Conservation (phyloP, 257 asterid genomes). For the Linaria vulgaris region DNA sequence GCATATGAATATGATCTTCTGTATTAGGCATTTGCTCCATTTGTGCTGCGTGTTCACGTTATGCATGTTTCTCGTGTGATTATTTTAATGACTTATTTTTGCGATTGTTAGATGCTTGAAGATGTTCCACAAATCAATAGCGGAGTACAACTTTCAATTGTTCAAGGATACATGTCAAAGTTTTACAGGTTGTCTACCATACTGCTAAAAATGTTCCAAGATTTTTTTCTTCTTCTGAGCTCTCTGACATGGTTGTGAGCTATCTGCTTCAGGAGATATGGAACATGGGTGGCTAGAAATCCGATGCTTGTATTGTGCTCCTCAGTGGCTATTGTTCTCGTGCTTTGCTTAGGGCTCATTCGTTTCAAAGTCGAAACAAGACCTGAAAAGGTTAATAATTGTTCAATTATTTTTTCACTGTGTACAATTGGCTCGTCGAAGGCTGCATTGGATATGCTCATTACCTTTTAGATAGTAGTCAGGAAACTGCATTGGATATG, state of each 20-base stretch:
- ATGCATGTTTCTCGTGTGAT: no score
- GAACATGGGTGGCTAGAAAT: slow-evolving; percentile 98
- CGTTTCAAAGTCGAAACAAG: slow-evolving; percentile 95
- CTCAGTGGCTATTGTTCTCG: slow-evolving; percentile 64
- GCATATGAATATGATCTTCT: slow-evolving; percentile 23
- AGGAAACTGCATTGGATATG: no score
- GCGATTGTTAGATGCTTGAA: slow-evolving; percentile 74
- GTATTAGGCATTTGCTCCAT: background rate
- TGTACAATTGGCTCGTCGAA: background rate
- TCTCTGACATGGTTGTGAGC: slow-evolving; percentile 29
- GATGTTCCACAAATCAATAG: slow-evolving; percentile 80
- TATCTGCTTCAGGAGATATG: slow-evolving; percentile 78
- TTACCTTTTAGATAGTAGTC: slow-evolving; percentile 10
- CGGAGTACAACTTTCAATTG: slow-evolving; percentile 88
- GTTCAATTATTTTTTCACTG: background rate
- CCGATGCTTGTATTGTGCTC: slow-evolving; percentile 80
- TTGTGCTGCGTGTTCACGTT: background rate
- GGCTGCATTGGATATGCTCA: background rate
- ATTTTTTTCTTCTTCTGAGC: slow-evolving; percentile 23
- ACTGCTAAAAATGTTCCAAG: slow-evolving; percentile 21
- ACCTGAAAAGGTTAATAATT: slow-evolving; percentile 79
- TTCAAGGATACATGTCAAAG: slow-evolving; percentile 96
- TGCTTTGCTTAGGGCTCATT: slow-evolving; percentile 87
- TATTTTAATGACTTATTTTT: slow-evolving; percentile 5
- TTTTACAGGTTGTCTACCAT: slow-evolving; percentile 68